These are phyloP conservation scores for Jimgerdemannia lactiflua DNA, from an alignment of 192 early-diverging fungal species.

Conservation along the genomic window DNA sequence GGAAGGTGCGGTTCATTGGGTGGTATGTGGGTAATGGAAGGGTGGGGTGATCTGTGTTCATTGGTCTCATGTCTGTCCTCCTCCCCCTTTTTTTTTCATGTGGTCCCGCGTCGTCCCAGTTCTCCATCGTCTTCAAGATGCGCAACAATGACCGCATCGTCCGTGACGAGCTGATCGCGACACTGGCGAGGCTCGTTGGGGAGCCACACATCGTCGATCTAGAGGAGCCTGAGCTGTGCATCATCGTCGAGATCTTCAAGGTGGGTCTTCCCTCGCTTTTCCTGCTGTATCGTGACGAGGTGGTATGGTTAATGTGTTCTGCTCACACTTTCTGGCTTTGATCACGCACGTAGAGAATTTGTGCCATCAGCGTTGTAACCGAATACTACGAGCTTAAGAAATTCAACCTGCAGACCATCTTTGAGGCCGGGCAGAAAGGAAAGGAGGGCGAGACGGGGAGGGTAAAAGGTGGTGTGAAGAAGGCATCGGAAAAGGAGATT, in stretches of 20 bases:
- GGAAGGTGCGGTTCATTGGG: constrained; percentile 18
- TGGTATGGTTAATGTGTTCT: too few relatives aligned
- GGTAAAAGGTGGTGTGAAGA: too few relatives aligned
- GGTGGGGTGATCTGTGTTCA: too few relatives aligned
- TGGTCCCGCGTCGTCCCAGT: constrained; percentile 32
- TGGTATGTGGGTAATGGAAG: too few relatives aligned
- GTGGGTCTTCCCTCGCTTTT: too few relatives aligned
- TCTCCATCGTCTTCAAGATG: constrained; percentile 52
- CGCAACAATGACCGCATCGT: constrained; percentile 55
- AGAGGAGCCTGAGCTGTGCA: constrained; percentile 42
- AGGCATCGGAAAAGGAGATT: too few relatives aligned
- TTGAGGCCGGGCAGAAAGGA: constrained; percentile 9
- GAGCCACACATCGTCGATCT: constrained; percentile 51
- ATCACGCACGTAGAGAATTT: constrained; percentile 41
- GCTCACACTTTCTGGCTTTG: too few relatives aligned
- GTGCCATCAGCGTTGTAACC: constrained; percentile 53
- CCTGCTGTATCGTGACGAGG: too few relatives aligned
- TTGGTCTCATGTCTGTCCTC: too few relatives aligned
- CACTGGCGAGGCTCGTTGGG: constrained; percentile 46
- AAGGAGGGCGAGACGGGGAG: too few relatives aligned
- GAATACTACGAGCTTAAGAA: constrained; percentile 53
- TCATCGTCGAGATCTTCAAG: constrained; percentile 61
- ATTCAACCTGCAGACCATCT: constrained; percentile 55
- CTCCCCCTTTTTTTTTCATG: too few relatives aligned
- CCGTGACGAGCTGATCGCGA: constrained; percentile 42